Evolutionary conservation across 805 yeast genomes (phyloP).

Genomic region (Saccharomycopsis vini): DNA sequence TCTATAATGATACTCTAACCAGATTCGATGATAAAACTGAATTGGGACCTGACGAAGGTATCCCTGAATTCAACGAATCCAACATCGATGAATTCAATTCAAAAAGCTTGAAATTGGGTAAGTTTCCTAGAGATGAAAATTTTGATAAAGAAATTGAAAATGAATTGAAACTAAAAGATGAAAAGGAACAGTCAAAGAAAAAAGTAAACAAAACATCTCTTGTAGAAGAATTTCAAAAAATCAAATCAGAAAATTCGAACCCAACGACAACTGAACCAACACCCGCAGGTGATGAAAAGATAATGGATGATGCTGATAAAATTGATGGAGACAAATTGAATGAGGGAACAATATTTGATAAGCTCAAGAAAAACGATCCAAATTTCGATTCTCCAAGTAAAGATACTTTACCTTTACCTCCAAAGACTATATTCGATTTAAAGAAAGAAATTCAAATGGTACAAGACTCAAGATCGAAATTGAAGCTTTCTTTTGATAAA

Average conservation of each 20-base stretch:
- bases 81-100: conserved; percentile 52
- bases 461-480: conserved; percentile 71
- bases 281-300: background rate
- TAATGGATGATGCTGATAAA: background rate
- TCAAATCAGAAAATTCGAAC: conserved; percentile 37
- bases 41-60: conserved; percentile 37
- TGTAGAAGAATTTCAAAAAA: conserved; percentile 56
- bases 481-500: conserved; percentile 29
- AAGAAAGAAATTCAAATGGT: conserved; percentile 70
- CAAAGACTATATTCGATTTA: conserved; percentile 69
- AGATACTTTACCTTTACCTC: conserved; percentile 78
- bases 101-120: conserved; percentile 72
- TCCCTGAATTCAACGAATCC: conserved; percentile 31
- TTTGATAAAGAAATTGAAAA: conserved; percentile 77
- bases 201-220: conserved; percentile 33
- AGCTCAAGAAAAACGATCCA: conserved; percentile 28
- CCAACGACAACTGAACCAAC: conserved; percentile 4
- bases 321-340: conserved; percentile 20
- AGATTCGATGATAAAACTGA: conserved; percentile 35
- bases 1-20: conserved; percentile 27
- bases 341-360: conserved; percentile 25
- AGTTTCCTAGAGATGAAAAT: conserved; percentile 78
- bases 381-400: conserved; percentile 59
- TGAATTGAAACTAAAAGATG: conserved; percentile 74
- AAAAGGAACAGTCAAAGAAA: conserved; percentile 39